Percentiles rank a stretch among this genome's conserved stretches.
phyloP scores from a whole-genome alignment of 2,329 filamentous ascomycete genomes.

The Colletotrichum higginsianum region DNA sequence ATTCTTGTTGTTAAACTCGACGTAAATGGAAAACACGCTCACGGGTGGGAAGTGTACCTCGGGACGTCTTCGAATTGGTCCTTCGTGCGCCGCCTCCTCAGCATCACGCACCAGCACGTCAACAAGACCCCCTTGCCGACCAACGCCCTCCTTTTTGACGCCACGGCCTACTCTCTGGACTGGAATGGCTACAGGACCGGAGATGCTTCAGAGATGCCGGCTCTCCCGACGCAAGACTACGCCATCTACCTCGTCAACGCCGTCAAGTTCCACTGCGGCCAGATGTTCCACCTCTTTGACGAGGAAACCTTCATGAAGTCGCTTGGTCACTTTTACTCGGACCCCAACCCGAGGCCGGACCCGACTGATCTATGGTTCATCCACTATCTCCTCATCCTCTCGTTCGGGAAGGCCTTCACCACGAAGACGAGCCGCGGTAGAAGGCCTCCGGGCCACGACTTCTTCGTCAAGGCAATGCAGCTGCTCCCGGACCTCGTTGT shows the following conservation, averaged over 20 bases:
- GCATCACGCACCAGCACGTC: slow-evolving; percentile 62
- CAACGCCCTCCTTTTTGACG: slow-evolving; percentile 64
- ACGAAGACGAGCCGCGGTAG: slow-evolving; percentile 54
- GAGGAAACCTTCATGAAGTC: slow-evolving; percentile 64
- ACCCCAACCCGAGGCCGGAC: slow-evolving; percentile 41
- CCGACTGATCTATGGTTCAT: slow-evolving; percentile 62
- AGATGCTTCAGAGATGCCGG: slow-evolving; percentile 29
- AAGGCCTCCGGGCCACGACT: slow-evolving; percentile 62
- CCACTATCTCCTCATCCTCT: slow-evolving; percentile 67
- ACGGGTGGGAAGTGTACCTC: slow-evolving; percentile 60
- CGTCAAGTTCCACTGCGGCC: slow-evolving; percentile 70
- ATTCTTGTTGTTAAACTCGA: neutral
- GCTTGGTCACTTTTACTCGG: slow-evolving; percentile 49
- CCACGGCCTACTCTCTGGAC: slow-evolving; percentile 64
- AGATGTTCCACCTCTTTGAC: slow-evolving; percentile 69
- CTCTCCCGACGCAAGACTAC: slow-evolving; percentile 59
- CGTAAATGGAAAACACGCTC: slow-evolving; percentile 17
- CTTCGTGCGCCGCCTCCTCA: slow-evolving; percentile 65
- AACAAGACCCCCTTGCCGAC: slow-evolving; percentile 59
- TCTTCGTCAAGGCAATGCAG: slow-evolving; percentile 61
- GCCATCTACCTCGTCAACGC: slow-evolving; percentile 68
- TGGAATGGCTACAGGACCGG: slow-evolving; percentile 59
- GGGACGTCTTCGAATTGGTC: slow-evolving; percentile 72
- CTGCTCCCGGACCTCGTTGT: slow-evolving; percentile 59
- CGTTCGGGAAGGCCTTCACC: slow-evolving; percentile 69